phyloP scores from a whole-genome alignment of 2,329 filamentous ascomycete genomes.

The Cryphonectria japonica region DNA sequence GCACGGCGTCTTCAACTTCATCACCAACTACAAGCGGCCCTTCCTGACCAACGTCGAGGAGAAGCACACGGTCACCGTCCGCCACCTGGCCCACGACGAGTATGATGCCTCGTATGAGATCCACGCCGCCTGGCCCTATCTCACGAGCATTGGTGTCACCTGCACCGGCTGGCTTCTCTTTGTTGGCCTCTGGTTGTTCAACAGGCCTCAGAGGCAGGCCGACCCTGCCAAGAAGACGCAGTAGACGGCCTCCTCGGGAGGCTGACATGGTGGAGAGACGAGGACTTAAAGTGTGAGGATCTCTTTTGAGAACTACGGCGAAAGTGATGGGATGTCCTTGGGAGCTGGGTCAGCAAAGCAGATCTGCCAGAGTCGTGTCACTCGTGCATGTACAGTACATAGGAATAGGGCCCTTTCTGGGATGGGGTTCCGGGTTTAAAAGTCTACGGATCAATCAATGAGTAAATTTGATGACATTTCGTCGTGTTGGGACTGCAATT shows the following conservation, averaged over 20 bases:
- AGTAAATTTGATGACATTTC: constrained; percentile 17
- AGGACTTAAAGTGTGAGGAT: neutral
- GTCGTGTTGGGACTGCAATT: too few relatives aligned
- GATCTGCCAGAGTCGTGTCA: constrained; percentile 18
- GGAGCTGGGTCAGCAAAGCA: constrained; percentile 15
- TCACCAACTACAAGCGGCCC: constrained; percentile 94
- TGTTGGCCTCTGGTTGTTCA: constrained; percentile 84
- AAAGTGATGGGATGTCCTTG: neutral
- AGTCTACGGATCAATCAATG: constrained; percentile 21
- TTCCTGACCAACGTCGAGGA: constrained; percentile 89
- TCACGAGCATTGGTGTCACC: constrained; percentile 83
- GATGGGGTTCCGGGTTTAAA: constrained; percentile 21
- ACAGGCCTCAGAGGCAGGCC: constrained; percentile 48
- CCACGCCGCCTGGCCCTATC: constrained; percentile 91
- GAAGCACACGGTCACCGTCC: constrained; percentile 91
- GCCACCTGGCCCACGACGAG: constrained; percentile 97
- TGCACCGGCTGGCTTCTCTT: constrained; percentile 84
- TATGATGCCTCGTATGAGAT: constrained; percentile 92
- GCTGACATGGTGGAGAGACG: neutral
- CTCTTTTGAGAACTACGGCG: neutral
- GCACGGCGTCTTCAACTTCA: constrained; percentile 99
- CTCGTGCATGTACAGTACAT: constrained; percentile 26
- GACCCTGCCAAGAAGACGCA: constrained; percentile 51
- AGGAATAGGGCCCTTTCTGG: constrained; percentile 9
- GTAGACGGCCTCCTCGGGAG: constrained; percentile 35